Percentiles rank a stretch among this genome's conserved stretches.
phyloP scores from a whole-genome alignment of 2,329 filamentous ascomycete species.

The Rugonectria rugulosa region DNA sequence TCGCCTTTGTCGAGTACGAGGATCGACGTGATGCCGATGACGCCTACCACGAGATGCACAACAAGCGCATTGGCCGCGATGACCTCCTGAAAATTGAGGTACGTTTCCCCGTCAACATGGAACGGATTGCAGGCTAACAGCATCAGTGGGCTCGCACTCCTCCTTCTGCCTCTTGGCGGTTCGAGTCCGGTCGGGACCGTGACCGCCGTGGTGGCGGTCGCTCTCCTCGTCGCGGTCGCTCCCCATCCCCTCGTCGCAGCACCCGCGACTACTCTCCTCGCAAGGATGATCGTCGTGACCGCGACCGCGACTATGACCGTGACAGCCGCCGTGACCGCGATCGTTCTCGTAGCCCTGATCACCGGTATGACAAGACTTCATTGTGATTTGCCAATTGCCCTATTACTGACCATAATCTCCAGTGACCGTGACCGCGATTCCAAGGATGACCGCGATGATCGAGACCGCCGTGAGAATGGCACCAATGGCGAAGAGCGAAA shows the following conservation, averaged over 20 bases:
- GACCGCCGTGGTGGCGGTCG: constrained; percentile 68
- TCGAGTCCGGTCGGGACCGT: constrained; percentile 87
- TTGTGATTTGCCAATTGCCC: background rate
- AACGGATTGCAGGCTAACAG: background rate
- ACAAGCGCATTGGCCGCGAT: constrained; percentile 96
- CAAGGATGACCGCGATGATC: constrained; percentile 74
- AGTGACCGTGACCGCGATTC: constrained; percentile 64
- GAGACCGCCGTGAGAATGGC: constrained; percentile 77
- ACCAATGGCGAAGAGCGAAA: constrained; percentile 91
- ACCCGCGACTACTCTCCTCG: constrained; percentile 84
- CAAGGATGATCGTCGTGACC: constrained; percentile 85
- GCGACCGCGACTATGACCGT: constrained; percentile 80
- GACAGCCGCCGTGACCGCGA: constrained; percentile 79
- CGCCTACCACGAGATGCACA: constrained; percentile 99
- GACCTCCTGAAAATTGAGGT: constrained; percentile 98
- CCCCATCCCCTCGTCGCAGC: constrained; percentile 79
- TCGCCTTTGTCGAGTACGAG: constrained; percentile 99
- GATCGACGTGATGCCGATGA: constrained; percentile 98
- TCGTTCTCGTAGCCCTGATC: constrained; percentile 75
- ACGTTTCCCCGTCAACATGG: constrained; percentile 40
- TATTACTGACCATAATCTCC: constrained; percentile 20
- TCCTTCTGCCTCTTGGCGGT: constrained; percentile 97
- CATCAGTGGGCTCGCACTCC: constrained; percentile 95
- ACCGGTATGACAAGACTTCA: constrained; percentile 51
- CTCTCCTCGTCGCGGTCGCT: constrained; percentile 73